Conservation (phyloP, 2,329 filamentous ascomycete genomes). For the Colletotrichum trifolii region DNA sequence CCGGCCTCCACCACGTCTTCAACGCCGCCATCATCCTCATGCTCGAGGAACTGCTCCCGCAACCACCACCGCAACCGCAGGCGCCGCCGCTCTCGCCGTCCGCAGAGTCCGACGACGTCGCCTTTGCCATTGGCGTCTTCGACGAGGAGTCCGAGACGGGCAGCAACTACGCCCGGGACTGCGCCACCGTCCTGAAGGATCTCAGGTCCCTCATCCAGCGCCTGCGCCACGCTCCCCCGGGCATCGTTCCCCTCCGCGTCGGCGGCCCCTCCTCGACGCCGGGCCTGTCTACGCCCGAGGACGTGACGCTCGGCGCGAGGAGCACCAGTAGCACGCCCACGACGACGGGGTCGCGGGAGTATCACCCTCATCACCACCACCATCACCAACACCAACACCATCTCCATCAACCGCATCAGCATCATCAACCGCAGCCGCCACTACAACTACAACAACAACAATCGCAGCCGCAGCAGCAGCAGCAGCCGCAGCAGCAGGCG, state of each 20-base stretch:
- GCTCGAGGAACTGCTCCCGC: conserved; percentile 54
- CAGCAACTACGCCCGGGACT: conserved; percentile 52
- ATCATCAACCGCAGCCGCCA: neutral
- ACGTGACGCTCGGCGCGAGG: neutral
- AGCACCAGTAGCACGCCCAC: conserved; percentile 15
- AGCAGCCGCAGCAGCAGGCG: conserved; percentile 8
- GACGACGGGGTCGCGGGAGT: neutral
- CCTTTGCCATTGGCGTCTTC: conserved; percentile 55
- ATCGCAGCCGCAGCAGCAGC: neutral
- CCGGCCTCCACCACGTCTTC: conserved; percentile 61
- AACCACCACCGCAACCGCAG: neutral
- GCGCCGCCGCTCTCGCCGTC: conserved; percentile 34
- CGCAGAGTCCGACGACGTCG: conserved; percentile 47
- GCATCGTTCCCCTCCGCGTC: neutral
- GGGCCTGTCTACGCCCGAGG: conserved; percentile 6
- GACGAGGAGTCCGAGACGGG: conserved; percentile 51
- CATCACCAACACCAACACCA: conserved; percentile 5
- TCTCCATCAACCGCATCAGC: neutral
- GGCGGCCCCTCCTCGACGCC: conserved; percentile 10
- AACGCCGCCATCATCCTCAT: conserved; percentile 61
- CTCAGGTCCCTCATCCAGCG: conserved; percentile 49
- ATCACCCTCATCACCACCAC: neutral
- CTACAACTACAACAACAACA: conserved; percentile 5
- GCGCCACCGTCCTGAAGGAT: conserved; percentile 51
- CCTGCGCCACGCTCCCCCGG: conserved; percentile 41